A percentile compares a stretch with the other conserved stretches of the same genome.
Evolutionary conservation across 345 rosid genomes (phyloP).

Genomic region (Eucalyptus marginata): DNA sequence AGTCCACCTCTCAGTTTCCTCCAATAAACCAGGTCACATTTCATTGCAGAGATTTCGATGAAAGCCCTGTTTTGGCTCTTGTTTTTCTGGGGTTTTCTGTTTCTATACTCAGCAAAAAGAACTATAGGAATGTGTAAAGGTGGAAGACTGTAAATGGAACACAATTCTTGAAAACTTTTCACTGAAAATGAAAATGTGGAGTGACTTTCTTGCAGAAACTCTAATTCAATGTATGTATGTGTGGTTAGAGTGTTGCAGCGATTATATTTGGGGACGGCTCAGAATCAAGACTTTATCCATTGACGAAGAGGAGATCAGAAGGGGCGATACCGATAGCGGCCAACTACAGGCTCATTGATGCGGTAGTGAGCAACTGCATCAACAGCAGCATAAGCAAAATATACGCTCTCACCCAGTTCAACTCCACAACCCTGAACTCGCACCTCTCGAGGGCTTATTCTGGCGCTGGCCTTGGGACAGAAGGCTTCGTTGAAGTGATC

Average conservation of each 20-base stretch:
- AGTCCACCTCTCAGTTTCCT: constrained; percentile 11
- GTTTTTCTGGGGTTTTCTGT: not conserved
- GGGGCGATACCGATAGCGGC: constrained; percentile 77
- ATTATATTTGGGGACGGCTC: constrained; percentile 73
- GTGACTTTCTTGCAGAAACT: not conserved
- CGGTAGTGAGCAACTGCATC: constrained; percentile 80
- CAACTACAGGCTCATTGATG: constrained; percentile 68
- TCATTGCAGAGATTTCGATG: not conserved
- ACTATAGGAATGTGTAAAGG: not conserved
- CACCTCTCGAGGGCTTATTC: constrained; percentile 68
- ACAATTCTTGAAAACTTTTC: not conserved
- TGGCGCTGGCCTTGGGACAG: constrained; percentile 43
- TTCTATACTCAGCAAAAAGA: not conserved
- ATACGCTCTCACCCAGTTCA: constrained; percentile 77
- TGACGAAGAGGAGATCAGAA: constrained; percentile 71
- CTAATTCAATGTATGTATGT: not conserved
- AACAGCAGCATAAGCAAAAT: constrained; percentile 73
- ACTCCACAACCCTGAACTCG: constrained; percentile 81
- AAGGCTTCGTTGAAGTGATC: constrained; percentile 60
- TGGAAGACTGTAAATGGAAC: not conserved
- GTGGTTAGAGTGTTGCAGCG: constrained; percentile 56
- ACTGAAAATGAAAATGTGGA: not conserved
- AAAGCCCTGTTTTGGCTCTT: not conserved
- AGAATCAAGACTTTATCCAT: constrained; percentile 52
- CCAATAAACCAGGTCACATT: constrained; percentile 34